Evolutionary conservation across 768 basidiomycete species (phyloP).

Genomic region (Panaeolus papilionaceus): DNA sequence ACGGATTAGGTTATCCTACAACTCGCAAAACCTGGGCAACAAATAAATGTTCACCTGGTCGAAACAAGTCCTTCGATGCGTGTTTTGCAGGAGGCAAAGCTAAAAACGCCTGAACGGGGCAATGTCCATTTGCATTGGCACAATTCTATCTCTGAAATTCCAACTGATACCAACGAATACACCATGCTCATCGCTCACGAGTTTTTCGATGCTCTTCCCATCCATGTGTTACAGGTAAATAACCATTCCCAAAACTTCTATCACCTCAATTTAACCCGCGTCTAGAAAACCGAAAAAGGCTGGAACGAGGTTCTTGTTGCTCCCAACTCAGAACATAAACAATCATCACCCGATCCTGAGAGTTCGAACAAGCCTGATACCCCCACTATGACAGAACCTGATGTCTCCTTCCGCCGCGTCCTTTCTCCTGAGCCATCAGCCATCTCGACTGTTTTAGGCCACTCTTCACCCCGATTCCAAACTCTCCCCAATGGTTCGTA

Average conservation of each 20-base stretch:
- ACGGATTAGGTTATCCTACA: slow-evolving; percentile 22
- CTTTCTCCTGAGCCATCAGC: slow-evolving; percentile 63
- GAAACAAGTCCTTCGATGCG: slow-evolving; percentile 81
- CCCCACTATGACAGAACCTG: slow-evolving; percentile 20
- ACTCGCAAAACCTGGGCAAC: slow-evolving; percentile 42
- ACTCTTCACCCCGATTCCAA: slow-evolving; percentile 74
- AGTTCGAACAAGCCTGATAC: neutral
- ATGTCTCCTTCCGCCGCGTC: slow-evolving; percentile 63
- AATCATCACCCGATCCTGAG: slow-evolving; percentile 13
- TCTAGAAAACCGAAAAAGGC: slow-evolving; percentile 75
- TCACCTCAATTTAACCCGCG: neutral
- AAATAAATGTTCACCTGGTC: slow-evolving; percentile 72
- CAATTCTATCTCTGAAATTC: slow-evolving; percentile 72
- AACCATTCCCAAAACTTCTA: neutral
- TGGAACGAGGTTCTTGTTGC: slow-evolving; percentile 90
- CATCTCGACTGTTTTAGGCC: slow-evolving; percentile 60
- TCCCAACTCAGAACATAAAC: slow-evolving; percentile 26
- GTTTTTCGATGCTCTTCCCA: slow-evolving; percentile 96
- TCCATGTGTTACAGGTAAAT: slow-evolving; percentile 85
- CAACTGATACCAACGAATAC: slow-evolving; percentile 54
- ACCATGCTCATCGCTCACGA: slow-evolving; percentile 95
- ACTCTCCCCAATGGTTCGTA: slow-evolving; percentile 70
- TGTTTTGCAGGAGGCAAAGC: slow-evolving; percentile 60
- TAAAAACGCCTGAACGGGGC: slow-evolving; percentile 41
- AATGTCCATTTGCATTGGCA: slow-evolving; percentile 69